Conservation (phyloP, 495 filamentous ascomycete genomes). For the Talaromyces adpressus region DNA sequence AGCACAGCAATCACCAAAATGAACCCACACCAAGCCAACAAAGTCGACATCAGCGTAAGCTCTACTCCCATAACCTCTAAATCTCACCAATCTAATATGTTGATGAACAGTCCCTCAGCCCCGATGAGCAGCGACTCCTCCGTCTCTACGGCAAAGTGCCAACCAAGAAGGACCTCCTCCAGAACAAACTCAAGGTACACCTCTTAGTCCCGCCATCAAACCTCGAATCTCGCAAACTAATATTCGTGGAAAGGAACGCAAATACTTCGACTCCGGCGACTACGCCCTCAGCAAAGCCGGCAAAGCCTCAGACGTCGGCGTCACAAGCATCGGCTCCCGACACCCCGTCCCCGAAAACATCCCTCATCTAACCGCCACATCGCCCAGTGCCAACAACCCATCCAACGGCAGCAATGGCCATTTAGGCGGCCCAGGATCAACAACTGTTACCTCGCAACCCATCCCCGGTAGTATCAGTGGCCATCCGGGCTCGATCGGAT, state of each 20-base stretch:
- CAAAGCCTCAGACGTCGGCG: slow-evolving; percentile 90
- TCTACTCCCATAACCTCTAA: slow-evolving; percentile 6
- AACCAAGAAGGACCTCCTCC: slow-evolving; percentile 89
- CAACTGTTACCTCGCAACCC: slow-evolving; percentile 16
- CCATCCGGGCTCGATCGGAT: slow-evolving; percentile 39
- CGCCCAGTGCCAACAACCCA: slow-evolving; percentile 46
- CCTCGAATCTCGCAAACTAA: not conserved
- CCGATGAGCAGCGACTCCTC: slow-evolving; percentile 92
- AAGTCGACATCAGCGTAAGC: slow-evolving; percentile 89
- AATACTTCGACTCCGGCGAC: slow-evolving; percentile 98
- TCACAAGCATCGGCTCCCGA: slow-evolving; percentile 86
- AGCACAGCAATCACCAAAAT: slow-evolving; percentile 34
- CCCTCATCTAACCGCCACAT: slow-evolving; percentile 78
- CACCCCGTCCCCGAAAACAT: slow-evolving; percentile 95
- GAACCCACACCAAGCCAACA: slow-evolving; percentile 96
- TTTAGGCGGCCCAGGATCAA: slow-evolving; percentile 19
- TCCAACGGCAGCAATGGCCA: slow-evolving; percentile 34
- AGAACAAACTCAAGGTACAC: slow-evolving; percentile 85
- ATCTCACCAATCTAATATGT: not conserved
- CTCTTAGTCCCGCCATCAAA: not conserved
- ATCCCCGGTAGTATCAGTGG: slow-evolving; percentile 41
- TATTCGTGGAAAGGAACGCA: slow-evolving; percentile 61
- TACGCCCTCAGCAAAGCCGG: slow-evolving; percentile 98
- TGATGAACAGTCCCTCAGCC: slow-evolving; percentile 61
- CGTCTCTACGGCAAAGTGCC: slow-evolving; percentile 95